A percentile compares a stretch with the other conserved stretches of the same genome.
Conservation (phyloP, 1,284 basidiomycete species). For the Puccinia hordei region DNA sequence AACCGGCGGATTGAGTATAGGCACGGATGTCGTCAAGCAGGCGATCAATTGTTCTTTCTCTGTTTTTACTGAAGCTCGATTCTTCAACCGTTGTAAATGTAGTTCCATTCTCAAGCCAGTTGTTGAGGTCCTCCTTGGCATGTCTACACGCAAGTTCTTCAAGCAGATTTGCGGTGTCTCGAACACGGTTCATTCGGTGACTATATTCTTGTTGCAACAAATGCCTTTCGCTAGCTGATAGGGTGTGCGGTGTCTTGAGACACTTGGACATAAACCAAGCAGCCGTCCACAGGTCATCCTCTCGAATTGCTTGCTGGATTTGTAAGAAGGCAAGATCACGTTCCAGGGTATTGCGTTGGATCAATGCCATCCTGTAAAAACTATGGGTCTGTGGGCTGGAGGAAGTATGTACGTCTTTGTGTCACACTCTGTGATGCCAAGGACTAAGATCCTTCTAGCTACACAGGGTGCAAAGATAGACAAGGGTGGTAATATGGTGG, state of each 20-base stretch:
- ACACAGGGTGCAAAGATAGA: too few relatives aligned
- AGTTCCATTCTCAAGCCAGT: too few relatives aligned
- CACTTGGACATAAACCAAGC: slow-evolving; percentile 9
- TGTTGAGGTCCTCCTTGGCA: too few relatives aligned
- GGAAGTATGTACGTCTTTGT: background rate
- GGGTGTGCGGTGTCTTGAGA: background rate
- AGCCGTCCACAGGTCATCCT: slow-evolving; percentile 7
- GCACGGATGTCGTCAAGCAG: background rate
- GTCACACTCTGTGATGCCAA: too few relatives aligned
- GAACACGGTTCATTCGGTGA: too few relatives aligned
- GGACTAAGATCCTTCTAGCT: too few relatives aligned
- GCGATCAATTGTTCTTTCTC: background rate
- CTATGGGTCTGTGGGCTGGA: background rate
- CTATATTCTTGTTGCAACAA: too few relatives aligned
- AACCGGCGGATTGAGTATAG: too few relatives aligned
- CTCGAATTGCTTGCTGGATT: slow-evolving; percentile 11
- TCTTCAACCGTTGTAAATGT: background rate
- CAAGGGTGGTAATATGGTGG: too few relatives aligned
- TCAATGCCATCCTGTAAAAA: background rate
- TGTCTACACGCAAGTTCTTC: too few relatives aligned
- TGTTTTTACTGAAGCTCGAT: background rate
- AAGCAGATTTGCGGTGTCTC: too few relatives aligned
- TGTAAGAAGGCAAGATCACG: background rate
- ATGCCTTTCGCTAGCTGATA: too few relatives aligned
- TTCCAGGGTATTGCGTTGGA: background rate